Conservation (phyloP, 2,329 filamentous ascomycete genomes). For the Cercospora citrullina region DNA sequence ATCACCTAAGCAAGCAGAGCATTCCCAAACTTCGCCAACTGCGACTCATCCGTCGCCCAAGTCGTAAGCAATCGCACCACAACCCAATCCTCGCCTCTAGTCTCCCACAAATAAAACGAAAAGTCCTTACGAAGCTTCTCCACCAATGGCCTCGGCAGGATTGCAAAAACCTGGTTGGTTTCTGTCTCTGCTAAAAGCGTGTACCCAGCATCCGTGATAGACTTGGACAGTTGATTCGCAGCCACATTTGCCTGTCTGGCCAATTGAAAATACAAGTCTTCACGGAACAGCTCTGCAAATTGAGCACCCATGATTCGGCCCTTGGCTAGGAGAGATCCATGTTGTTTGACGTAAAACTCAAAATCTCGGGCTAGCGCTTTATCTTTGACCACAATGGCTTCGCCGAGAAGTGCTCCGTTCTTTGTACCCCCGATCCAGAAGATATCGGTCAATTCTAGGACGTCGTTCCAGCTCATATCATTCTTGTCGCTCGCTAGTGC, state of each 20-base stretch:
- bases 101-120: constrained; percentile 10
- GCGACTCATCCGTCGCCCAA: constrained; percentile 8
- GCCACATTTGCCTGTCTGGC: constrained; percentile 4
- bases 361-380: constrained; percentile 1
- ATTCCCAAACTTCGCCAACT: constrained; percentile 9
- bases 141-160: constrained; percentile 3
- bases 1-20: not conserved
- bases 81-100: constrained; percentile 7
- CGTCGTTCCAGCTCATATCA: constrained; percentile 14
- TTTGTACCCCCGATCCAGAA: constrained; percentile 15
- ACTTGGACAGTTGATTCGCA: not conserved
- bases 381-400: constrained; percentile 12
- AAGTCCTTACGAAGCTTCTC: constrained; percentile 4
- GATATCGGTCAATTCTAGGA: constrained; percentile 9
- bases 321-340: constrained; percentile 5
- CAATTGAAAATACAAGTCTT: not conserved
- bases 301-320: constrained; percentile 13
- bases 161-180: constrained; percentile 12
- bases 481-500: constrained; percentile 6
- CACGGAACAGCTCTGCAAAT: constrained; percentile 8
- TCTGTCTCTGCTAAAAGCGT: constrained; percentile 8
- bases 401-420: constrained; percentile 11
- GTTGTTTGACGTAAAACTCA: constrained; percentile 12
- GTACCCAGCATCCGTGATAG: constrained; percentile 8
- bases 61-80: constrained; percentile 8